Evolutionary conservation across 805 yeast species (phyloP).

Genomic region (Wickerhamomyces subpelliculosus): DNA sequence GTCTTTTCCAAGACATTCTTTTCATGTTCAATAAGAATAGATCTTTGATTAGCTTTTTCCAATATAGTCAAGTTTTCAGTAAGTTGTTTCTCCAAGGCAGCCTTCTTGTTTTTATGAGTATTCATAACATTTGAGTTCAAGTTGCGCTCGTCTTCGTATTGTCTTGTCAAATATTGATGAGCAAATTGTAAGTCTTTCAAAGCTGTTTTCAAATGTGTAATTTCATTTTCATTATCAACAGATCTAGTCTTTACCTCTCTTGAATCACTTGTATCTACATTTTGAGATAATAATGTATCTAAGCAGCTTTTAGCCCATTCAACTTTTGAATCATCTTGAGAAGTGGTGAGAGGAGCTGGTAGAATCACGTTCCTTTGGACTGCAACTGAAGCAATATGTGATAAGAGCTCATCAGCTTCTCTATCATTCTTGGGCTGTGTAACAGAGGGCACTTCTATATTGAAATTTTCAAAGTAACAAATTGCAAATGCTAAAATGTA

Average conservation of each 20-base stretch:
- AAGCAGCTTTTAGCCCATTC: slow-evolving; percentile 22
- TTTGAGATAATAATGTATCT: slow-evolving; percentile 8
- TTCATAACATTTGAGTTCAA: slow-evolving; percentile 47
- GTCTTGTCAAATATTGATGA: slow-evolving; percentile 60
- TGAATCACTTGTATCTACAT: neutral
- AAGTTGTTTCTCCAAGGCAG: slow-evolving; percentile 44
- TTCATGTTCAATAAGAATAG: slow-evolving; percentile 29
- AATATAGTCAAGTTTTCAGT: slow-evolving; percentile 30
- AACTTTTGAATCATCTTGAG: slow-evolving; percentile 3
- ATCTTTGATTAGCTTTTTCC: slow-evolving; percentile 29
- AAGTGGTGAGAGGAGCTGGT: slow-evolving; percentile 16
- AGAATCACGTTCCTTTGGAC: slow-evolving; percentile 17
- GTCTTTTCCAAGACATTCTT: slow-evolving; percentile 25
- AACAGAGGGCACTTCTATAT: neutral
- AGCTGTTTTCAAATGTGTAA: slow-evolving; percentile 42
- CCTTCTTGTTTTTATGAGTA: slow-evolving; percentile 44
- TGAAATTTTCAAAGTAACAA: slow-evolving; percentile 16
- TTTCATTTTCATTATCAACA: slow-evolving; percentile 8
- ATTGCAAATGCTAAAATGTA: slow-evolving; percentile 13
- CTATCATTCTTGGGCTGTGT: slow-evolving; percentile 3
- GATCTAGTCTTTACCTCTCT: neutral
- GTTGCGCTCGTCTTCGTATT: slow-evolving; percentile 58
- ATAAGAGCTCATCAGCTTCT: slow-evolving; percentile 17
- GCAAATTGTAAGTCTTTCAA: slow-evolving; percentile 64
- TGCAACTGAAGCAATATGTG: slow-evolving; percentile 19